Base-by-base conservation (phyloP, 768 basidiomycete species). In the Sutorius australiensis region DNA sequence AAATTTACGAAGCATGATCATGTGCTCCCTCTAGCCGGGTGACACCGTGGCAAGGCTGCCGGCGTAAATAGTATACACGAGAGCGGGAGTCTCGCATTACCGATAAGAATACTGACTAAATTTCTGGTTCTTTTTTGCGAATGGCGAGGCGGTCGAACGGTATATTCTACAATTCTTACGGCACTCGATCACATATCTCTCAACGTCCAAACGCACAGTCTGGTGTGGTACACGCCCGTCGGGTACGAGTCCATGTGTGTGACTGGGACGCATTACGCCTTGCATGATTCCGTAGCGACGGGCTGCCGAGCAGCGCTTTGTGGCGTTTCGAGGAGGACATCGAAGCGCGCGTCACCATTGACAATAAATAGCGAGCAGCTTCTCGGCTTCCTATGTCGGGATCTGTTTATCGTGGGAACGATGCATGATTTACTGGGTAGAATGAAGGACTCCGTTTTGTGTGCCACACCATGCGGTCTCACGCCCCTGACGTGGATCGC, bases 281-380 rank as follows among this genome's bases (percentile, higher is more conserved):
- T 31, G 38, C 14, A 24, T 30, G 27, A 10, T 14, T 17, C 16
- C 7, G 45, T 32, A 37, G 42, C 52, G 48, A 50, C 12, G 34
- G 34, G 16, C 34, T 30, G n/a, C 31, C 21, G 46, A 53, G 61
- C 55, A 33, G 53, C 51, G 46, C 63, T 66, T 66, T 64, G 63
- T 64, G 63, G 63, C 63, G 59, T 53, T 48, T 50, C 51, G 54
- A 41, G 44, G 46, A 17, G 41, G 46, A 32, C 36, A 38, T 32
- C 28, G 37, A 58, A 62, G 48, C 24, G 46, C 37, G 38, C 24
- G 24, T 24, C 24, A 24, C 37, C 41, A 56, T 57, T 34, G 49
- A 63, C 50, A 64, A 64, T 66, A 64, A 17, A 39, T 39, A 32
- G 28, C 19, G 6, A 41, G 24, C 65, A 41, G 24, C 65, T 67